Percentiles rank a stretch among this genome's conserved stretches.
phyloP scores from a whole-genome alignment of 1,284 basidiomycete species.

The Sanguinoderma infundibulare region DNA sequence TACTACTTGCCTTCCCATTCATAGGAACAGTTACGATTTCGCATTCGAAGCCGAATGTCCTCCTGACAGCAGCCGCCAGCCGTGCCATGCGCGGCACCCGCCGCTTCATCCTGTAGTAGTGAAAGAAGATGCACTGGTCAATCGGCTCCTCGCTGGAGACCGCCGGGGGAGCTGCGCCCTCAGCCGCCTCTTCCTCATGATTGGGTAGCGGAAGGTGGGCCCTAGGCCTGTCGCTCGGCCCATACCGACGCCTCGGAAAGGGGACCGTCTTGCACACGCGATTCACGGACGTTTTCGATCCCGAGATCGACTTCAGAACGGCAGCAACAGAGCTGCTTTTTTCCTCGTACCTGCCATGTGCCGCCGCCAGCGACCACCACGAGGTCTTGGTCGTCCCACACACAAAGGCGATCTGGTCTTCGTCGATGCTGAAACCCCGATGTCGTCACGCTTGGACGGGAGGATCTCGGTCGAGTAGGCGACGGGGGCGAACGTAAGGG shows the following conservation, averaged over 20 bases:
- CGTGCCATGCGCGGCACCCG: conserved; percentile 7
- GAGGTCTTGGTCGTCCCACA: conserved; percentile 30
- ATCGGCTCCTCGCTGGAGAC: background rate
- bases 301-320: background rate
- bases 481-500: conserved; percentile 8
- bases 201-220: background rate
- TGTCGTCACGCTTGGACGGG: conserved; percentile 18
- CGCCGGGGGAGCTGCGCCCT: background rate
- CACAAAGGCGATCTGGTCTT: conserved; percentile 29
- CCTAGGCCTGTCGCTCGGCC: background rate
- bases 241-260: background rate
- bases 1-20: background rate
- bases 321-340: background rate
- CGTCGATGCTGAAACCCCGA: conserved; percentile 14
- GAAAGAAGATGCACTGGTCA: conserved; percentile 30
- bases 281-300: background rate
- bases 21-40: background rate
- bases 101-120: conserved; percentile 30
- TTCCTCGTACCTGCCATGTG: conserved; percentile 1
- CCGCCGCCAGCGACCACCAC: conserved; percentile 24
- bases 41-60: background rate
- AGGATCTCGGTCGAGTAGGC: conserved; percentile 10
- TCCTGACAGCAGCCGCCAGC: conserved; percentile 20
- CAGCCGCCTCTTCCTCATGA: too few species aligned
- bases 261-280: conserved; percentile 3